Evolutionary conservation across 805 yeast genomes (phyloP).

Genomic region (Candida sanyiensis): DNA sequence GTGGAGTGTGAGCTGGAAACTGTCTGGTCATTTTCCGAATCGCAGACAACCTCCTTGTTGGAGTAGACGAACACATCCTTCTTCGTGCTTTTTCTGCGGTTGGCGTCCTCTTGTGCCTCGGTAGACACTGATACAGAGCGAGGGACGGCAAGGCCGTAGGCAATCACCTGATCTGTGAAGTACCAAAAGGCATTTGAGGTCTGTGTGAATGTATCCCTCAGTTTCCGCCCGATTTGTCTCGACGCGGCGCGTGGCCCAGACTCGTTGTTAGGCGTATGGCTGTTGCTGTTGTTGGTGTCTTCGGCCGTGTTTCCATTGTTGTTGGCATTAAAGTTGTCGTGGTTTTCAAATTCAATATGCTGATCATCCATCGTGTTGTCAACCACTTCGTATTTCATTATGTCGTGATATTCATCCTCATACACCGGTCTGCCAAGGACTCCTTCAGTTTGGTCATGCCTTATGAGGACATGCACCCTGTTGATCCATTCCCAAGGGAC

Average conservation of each 20-base stretch:
- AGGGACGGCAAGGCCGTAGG: conserved; percentile 54
- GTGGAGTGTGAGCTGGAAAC: not conserved
- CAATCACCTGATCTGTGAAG: conserved; percentile 48
- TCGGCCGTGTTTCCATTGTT: conserved; percentile 10
- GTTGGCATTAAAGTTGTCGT: conserved; percentile 17
- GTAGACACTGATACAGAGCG: conserved; percentile 36
- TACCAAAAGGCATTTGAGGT: conserved; percentile 36
- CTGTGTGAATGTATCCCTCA: conserved; percentile 23
- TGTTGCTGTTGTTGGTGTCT: conserved; percentile 8
- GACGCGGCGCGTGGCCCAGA: conserved; percentile 1
- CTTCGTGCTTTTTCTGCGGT: conserved; percentile 25
- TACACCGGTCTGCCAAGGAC: conserved; percentile 69
- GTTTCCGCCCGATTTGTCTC: conserved; percentile 6
- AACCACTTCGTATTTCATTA: conserved; percentile 19
- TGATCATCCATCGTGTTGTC: conserved; percentile 10
- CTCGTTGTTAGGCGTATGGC: conserved; percentile 4
- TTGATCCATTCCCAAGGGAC: conserved; percentile 87
- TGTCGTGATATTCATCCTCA: conserved; percentile 50
- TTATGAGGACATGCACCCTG: conserved; percentile 51
- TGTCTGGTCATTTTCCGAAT: conserved; percentile 26
- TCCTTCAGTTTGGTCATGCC: conserved; percentile 59
- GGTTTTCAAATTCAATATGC: conserved; percentile 5
- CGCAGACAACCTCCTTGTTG: conserved; percentile 37
- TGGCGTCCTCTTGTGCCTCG: conserved; percentile 17
- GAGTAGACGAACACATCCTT: conserved; percentile 39